Percentiles rank a stretch among this genome's conserved stretches.
Evolutionary conservation across 257 asterid genomes (phyloP).

Genomic region (Solanum dulcamara): DNA sequence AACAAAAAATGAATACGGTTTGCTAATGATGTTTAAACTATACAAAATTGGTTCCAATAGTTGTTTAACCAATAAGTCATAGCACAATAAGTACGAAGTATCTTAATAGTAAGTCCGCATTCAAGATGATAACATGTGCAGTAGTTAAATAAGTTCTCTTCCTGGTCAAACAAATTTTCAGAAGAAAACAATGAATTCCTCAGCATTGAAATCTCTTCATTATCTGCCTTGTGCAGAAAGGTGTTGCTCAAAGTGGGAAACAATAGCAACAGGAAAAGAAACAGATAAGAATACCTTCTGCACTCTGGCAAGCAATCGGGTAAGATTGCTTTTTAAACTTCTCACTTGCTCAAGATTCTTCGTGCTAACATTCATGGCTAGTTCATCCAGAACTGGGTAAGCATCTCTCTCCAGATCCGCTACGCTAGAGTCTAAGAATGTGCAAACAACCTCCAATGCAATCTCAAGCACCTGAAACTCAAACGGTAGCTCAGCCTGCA

Average conservation of each 20-base stretch:
- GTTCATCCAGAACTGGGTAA: conserved; percentile 90
- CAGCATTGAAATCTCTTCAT: background rate
- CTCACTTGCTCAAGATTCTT: conserved; percentile 91
- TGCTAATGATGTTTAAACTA: background rate
- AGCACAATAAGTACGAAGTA: background rate
- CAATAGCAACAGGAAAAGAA: background rate
- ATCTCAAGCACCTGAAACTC: conserved; percentile 98
- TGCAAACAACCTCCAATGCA: conserved; percentile 89
- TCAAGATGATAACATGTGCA: background rate
- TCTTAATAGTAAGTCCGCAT: background rate
- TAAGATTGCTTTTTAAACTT: conserved; percentile 87
- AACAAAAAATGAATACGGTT: background rate
- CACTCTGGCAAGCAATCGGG: conserved; percentile 87
- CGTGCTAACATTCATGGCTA: conserved; percentile 88
- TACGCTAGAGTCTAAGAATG: conserved; percentile 65
- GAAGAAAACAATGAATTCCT: background rate
- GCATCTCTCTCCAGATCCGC: conserved; percentile 91
- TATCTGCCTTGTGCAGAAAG: background rate
- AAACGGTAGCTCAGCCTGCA: conserved; percentile 90
- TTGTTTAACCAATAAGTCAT: background rate
- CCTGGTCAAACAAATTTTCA: background rate
- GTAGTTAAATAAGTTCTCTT: background rate
- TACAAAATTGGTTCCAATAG: background rate
- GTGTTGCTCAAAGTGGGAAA: background rate
- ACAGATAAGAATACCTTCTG: conserved; percentile 57